A percentile compares a stretch with the other conserved stretches of the same genome.
phyloP scores from a whole-genome alignment of 2,329 filamentous ascomycete species.

The Neofusicoccum sp. region DNA sequence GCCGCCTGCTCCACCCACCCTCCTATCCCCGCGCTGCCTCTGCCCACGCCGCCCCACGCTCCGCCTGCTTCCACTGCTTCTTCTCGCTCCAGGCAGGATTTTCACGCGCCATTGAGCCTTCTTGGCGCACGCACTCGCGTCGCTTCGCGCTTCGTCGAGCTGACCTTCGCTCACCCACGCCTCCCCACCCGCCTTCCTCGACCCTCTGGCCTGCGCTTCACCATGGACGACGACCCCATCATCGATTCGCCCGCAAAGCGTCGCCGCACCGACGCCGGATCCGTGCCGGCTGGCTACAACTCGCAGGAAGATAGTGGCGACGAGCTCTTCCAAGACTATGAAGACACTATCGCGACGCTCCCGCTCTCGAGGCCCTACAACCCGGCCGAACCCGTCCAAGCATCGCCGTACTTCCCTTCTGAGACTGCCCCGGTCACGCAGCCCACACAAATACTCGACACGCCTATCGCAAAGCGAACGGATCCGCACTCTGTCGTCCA shows the following conservation, averaged over 20 bases:
- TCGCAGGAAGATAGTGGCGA: constrained; percentile 51
- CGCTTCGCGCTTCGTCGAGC: not conserved
- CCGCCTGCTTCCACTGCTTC: not conserved
- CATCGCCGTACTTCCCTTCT: not conserved
- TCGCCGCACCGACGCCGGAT: not conserved
- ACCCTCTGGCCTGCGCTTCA: not conserved
- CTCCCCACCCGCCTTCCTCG: not conserved
- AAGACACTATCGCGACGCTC: constrained; percentile 54
- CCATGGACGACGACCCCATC: constrained; percentile 10
- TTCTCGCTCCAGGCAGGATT: not conserved
- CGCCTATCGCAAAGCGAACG: constrained; percentile 39
- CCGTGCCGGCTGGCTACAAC: not conserved
- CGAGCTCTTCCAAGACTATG: constrained; percentile 53
- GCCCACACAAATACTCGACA: constrained; percentile 61
- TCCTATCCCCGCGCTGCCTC: not conserved
- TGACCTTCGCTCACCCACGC: not conserved
- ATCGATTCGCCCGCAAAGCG: constrained; percentile 1
- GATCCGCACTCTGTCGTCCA: constrained; percentile 60
- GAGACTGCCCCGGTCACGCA: constrained; percentile 48
- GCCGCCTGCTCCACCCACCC: not conserved
- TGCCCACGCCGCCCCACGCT: not conserved
- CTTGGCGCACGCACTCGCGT: not conserved
- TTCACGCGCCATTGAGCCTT: not conserved
- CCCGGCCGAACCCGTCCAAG: not conserved
- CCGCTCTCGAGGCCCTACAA: not conserved